Conservation (phyloP, 371 early-diverging fungal genomes). For the Syncephalis fuscata region DNA sequence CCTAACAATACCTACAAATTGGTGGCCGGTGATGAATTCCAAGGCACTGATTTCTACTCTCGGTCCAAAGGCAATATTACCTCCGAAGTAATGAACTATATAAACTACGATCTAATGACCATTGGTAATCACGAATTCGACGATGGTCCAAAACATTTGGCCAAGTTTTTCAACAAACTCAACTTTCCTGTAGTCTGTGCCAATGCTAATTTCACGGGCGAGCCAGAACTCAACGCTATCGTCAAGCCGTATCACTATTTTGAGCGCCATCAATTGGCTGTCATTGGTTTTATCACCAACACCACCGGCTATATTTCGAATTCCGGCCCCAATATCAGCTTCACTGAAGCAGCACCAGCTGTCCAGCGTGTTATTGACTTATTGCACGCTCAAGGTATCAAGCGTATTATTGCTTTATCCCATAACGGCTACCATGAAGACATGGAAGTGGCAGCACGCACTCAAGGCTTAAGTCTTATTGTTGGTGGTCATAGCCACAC, state of each 20-base stretch:
- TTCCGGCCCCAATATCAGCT: slow-evolving; percentile 16
- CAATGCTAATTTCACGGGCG: slow-evolving; percentile 28
- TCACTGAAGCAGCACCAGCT: slow-evolving; percentile 25
- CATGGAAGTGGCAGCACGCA: slow-evolving; percentile 29
- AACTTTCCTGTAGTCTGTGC: slow-evolving; percentile 43
- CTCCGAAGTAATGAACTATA: slow-evolving; percentile 30
- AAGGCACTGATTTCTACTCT: slow-evolving; percentile 38
- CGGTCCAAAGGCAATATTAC: slow-evolving; percentile 25
- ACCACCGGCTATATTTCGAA: slow-evolving; percentile 35
- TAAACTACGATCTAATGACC: slow-evolving; percentile 32
- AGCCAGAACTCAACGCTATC: slow-evolving; percentile 19
- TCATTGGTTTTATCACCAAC: slow-evolving; percentile 49
- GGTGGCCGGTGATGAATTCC: slow-evolving; percentile 55
- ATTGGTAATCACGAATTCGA: slow-evolving; percentile 65
- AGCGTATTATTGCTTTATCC: slow-evolving; percentile 39
- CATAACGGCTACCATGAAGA: slow-evolving; percentile 53
- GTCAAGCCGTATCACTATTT: slow-evolving; percentile 49
- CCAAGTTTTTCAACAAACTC: slow-evolving; percentile 24
- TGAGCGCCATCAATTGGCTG: slow-evolving; percentile 31
- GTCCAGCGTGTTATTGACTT: slow-evolving; percentile 40
- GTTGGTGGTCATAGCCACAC: slow-evolving; percentile 64
- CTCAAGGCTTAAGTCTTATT: slow-evolving; percentile 32
- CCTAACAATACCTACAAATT: slow-evolving; percentile 26
- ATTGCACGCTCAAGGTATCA: slow-evolving; percentile 34
- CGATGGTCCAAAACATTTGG: slow-evolving; percentile 31